Base-by-base conservation (phyloP, 1,284 basidiomycete genomes). In the Rhodotorula sp. region DNA sequence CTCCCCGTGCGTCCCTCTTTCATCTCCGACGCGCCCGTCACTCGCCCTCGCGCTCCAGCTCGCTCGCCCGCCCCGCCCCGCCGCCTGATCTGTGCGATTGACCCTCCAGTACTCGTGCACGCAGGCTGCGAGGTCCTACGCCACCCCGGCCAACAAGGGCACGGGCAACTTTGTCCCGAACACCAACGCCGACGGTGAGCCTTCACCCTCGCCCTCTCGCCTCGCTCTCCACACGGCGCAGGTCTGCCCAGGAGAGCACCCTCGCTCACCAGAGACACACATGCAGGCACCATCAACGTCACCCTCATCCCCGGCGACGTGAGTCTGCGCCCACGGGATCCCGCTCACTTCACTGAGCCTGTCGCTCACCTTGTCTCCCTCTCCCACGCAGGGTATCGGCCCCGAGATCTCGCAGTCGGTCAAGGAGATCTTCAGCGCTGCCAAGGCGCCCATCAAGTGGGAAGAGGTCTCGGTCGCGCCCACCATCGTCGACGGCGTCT, bases 401-500 rank as follows among this genome's bases (percentile, higher is more conserved):
- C 94, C 96, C 61, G 97, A 99, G 86, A 98, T 99, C 79, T 92
- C 93, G 82, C 87, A 97, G 85, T 91, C 95, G 73, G 90, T 99
- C 80, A 97, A 97, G 85, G 85, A 89, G 76, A 99, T 99, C 82
- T 99, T 96, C 84, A 83, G 84, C 63, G 91, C 92, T 75, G 95
- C 96, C 75, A 87, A 90, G 72, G 93, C 94, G 44, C 95, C 95
- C 64, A 95, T 97, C 79, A 87, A 92, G 84, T 99, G 97, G 97
- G 97, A 99, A 83, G 96, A 99, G 84, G 95, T 97, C 81, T 92
- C 91, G 80, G 97, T 99, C 67, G 91, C 93, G 25, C 97, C 97
- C 25, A 88, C 97, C 74, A 85, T 97, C 78, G 93, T 93, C 82
- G 90, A 90, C 77, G 97, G 97, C 68, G 97, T 97, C 87, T 97